phyloP scores from a whole-genome alignment of 2,329 filamentous ascomycete genomes.

The Magnaporthiopsis poae region DNA sequence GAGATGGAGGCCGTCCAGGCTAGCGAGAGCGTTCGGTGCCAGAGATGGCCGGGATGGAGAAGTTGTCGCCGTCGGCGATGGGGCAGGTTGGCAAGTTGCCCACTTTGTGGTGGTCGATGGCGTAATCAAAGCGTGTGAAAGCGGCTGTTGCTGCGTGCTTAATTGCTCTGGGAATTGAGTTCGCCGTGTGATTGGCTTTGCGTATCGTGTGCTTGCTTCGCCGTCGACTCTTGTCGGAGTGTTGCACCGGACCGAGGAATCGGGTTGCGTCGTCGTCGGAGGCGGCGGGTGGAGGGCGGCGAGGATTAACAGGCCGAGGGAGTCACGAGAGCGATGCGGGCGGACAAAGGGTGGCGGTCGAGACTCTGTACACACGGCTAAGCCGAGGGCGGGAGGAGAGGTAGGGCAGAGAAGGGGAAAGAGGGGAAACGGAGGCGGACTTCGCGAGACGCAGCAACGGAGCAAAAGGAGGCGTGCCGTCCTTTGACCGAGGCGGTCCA shows the following conservation, averaged over 20 bases:
- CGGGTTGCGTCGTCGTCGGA: neutral
- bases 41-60: neutral
- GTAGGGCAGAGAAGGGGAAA: neutral
- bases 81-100: too few relatives aligned
- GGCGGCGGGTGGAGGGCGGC: neutral
- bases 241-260: too few relatives aligned
- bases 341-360: slow-evolving; percentile 2
- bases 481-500: slow-evolving; percentile 8
- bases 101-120: too few relatives aligned
- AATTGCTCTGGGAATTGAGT: too few relatives aligned
- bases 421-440: neutral
- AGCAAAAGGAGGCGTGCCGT: slow-evolving; percentile 9
- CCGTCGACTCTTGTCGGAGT: too few relatives aligned
- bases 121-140: too few relatives aligned
- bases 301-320: neutral
- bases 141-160: too few relatives aligned
- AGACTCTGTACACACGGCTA: neutral
- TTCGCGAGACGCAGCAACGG: slow-evolving; percentile 8
- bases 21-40: neutral
- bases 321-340: slow-evolving; percentile 1
- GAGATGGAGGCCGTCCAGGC: slow-evolving; percentile 12
- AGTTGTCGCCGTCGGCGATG: neutral
- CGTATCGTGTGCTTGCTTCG: too few relatives aligned
- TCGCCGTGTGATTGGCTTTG: too few relatives aligned
- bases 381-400: neutral